Conservation (phyloP, 2,329 filamentous ascomycete genomes). For the Penicillium nordicum region DNA sequence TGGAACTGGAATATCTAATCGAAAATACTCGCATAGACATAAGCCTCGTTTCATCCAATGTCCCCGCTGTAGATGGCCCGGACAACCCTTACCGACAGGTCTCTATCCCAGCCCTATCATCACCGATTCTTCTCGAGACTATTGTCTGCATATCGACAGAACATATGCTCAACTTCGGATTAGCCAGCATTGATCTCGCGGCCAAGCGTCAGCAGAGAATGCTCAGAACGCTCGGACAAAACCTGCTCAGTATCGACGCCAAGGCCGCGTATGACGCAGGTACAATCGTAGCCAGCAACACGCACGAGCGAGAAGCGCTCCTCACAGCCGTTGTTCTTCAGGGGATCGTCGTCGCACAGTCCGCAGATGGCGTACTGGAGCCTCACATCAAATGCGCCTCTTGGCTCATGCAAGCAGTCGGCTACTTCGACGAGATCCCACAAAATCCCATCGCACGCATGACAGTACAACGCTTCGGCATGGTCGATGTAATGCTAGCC, state of each 20-base stretch:
- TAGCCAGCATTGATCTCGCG: conserved; percentile 18
- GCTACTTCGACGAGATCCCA: conserved; percentile 15
- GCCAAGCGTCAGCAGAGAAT: conserved; percentile 22
- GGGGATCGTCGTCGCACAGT: conserved; percentile 22
- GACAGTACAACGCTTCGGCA: conserved; percentile 22
- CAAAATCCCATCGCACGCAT: conserved; percentile 15
- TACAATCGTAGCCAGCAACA: background rate
- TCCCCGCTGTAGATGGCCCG: conserved; percentile 23
- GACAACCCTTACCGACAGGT: conserved; percentile 24
- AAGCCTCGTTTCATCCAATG: conserved; percentile 23
- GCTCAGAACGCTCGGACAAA: conserved; percentile 20
- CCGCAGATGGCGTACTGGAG: conserved; percentile 22
- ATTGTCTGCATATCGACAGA: conserved; percentile 25
- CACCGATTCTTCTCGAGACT: conserved; percentile 22
- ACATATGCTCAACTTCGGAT: conserved; percentile 26
- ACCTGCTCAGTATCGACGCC: conserved; percentile 11
- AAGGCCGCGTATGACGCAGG: background rate
- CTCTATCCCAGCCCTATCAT: conserved; percentile 21
- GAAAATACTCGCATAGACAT: conserved; percentile 13
- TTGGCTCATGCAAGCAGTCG: conserved; percentile 22
- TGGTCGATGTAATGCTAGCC: conserved; percentile 26
- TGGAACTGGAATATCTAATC: background rate
- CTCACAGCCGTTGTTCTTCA: conserved; percentile 22
- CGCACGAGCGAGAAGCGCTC: conserved; percentile 16
- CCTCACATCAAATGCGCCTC: conserved; percentile 23